phyloP scores from a whole-genome alignment of 2,329 filamentous ascomycete species.

The Aspergillus fijiensis region DNA sequence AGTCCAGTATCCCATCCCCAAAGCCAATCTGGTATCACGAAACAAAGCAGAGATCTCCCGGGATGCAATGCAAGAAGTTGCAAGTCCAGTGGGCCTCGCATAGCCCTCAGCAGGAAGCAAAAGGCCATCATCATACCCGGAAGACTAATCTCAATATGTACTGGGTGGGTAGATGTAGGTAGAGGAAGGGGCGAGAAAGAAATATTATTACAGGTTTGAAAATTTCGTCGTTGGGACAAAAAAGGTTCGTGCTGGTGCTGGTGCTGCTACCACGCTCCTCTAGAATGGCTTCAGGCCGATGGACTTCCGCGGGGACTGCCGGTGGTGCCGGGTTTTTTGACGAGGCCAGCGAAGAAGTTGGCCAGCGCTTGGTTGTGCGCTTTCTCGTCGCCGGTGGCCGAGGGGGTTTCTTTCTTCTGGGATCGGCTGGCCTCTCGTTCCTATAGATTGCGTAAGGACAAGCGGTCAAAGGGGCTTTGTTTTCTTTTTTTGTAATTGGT shows the following conservation, averaged over 20 bases:
- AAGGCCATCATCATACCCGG: neutral
- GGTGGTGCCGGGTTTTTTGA: conserved; percentile 49
- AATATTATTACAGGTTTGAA: neutral
- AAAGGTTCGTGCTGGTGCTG: too few species aligned
- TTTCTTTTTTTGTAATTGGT: too few species aligned
- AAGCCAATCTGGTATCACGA: neutral
- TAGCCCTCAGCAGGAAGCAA: too few species aligned
- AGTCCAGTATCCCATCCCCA: neutral
- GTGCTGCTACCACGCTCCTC: neutral
- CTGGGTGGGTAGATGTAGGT: neutral
- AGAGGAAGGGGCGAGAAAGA: neutral
- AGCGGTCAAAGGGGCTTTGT: too few species aligned
- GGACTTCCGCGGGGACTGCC: conserved; percentile 40
- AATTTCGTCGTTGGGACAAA: neutral
- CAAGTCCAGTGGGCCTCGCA: too few species aligned
- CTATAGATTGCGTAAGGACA: conserved; percentile 21
- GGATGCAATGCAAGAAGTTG: too few species aligned
- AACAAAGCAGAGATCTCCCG: too few species aligned
- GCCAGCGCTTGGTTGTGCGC: conserved; percentile 60
- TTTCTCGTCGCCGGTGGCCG: conserved; percentile 46
- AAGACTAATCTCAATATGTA: neutral
- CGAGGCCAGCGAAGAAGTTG: conserved; percentile 60
- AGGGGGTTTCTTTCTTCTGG: conserved; percentile 35
- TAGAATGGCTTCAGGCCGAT: conserved; percentile 24
- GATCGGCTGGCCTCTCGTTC: conserved; percentile 46